phyloP scores from a whole-genome alignment of 2,329 filamentous ascomycete species.

The Epichloe typhina region DNA sequence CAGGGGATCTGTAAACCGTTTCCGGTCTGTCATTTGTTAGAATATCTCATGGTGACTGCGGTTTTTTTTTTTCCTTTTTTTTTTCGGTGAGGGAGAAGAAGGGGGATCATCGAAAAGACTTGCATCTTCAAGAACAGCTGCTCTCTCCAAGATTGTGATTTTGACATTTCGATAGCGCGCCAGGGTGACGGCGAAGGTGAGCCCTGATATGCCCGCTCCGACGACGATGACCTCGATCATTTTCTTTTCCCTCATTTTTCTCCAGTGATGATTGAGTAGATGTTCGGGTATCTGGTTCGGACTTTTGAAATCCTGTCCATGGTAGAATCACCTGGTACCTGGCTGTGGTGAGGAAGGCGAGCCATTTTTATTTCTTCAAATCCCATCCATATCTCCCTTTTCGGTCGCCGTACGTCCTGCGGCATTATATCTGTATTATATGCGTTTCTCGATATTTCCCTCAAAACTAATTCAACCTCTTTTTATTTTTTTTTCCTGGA shows the following conservation, averaged over 20 bases:
- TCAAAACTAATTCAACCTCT: no score
- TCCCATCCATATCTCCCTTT: no score
- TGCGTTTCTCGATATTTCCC: no score
- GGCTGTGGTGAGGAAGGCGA: no score
- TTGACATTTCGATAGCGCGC: conserved; percentile 1
- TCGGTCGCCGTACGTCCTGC: no score
- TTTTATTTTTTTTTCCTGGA: no score
- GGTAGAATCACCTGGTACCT: no score
- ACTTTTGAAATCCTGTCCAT: no score
- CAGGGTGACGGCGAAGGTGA: conserved; percentile 6
- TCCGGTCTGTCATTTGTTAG: conserved; percentile 4
- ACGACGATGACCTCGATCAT: conserved; percentile 7
- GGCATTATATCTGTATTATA: no score
- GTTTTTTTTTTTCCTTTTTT: not conserved
- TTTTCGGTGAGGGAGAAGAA: not conserved
- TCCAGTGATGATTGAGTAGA: not conserved
- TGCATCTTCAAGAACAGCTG: not conserved
- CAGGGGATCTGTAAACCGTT: conserved; percentile 10
- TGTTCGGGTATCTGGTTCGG: no score
- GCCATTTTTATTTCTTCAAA: no score
- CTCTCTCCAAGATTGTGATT: conserved; percentile 7
- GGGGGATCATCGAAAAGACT: not conserved
- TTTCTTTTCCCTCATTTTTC: not conserved
- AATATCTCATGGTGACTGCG: no score
- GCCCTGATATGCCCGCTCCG: conserved; percentile 9